Base-by-base conservation (phyloP, 129 eudicot species). In the Ambrosia trifida region DNA sequence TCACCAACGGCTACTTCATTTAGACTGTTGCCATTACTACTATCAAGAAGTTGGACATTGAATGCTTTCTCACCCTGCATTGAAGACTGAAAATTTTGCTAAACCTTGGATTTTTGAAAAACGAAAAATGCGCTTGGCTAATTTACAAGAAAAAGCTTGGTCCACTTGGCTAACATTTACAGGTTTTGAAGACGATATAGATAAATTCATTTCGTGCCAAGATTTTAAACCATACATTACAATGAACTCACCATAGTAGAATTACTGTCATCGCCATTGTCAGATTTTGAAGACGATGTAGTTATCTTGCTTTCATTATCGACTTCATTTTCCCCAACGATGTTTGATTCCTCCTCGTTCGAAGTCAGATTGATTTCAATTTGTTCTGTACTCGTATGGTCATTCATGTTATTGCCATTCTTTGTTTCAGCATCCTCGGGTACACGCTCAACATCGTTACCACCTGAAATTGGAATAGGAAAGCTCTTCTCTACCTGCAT, bases 51-150 rank as follows among this genome's bases (percentile, higher is more conserved):
- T 40, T 50, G 28, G 28, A 24, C 61, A 43, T 56, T 41, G 0
- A 74, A 35, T 12, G 57, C 12, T 46, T 46, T 72, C 38, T 13
- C 67, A 1, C 66, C 60, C 80, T 76, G 62, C 59, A 11, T 68
- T 62, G 46, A 68, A 36, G 57, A 58, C n/a, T 61, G 40, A 40
- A 17, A n/a, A n/a, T n/a, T n/a, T n/a, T n/a, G n/a, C n/a, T n/a
- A n/a, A n/a, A n/a, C 57, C 57, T 5, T 51, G 57, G 5, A 16
- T 51, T n/a, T 16, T n/a, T 51, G 16, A n/a, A 16, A 6, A 51
- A 36, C 4, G 41, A 51, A 51, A 51, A 51, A 16, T 51, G 16
- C 16, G 28, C 18, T 51, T 51, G 20, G 18, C 7, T 18, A 51
- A 51, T 11, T 3, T 16, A 51, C 3, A 51, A 18, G 16, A n/a